phyloP scores from a whole-genome alignment of 2,329 filamentous ascomycete species.

The Chlorencoelia australis region DNA sequence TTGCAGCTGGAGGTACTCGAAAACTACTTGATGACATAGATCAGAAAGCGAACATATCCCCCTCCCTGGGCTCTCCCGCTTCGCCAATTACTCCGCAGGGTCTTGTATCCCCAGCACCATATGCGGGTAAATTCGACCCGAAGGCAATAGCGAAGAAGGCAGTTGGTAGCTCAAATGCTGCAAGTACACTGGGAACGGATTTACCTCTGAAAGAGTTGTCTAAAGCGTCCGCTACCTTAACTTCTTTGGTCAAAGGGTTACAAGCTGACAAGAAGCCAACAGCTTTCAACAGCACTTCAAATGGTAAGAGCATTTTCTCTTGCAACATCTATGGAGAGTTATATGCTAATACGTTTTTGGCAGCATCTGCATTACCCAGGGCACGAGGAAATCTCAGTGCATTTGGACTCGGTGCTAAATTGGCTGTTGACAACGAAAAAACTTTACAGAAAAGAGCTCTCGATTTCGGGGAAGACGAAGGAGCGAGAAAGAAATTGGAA shows the following conservation, averaged over 20 bases:
- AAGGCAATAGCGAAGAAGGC: conserved; percentile 79
- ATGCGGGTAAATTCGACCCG: conserved; percentile 75
- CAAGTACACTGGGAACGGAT: conserved; percentile 46
- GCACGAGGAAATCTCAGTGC: conserved; percentile 66
- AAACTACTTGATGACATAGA: conserved; percentile 66
- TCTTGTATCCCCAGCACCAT: conserved; percentile 45
- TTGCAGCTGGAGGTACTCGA: conserved; percentile 52
- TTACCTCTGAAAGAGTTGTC: conserved; percentile 37
- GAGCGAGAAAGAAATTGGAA: conserved; percentile 76
- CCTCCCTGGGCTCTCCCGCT: conserved; percentile 38
- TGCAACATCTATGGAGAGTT: not conserved
- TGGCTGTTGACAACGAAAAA: conserved; percentile 55
- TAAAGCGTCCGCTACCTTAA: conserved; percentile 34
- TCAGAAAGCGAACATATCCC: conserved; percentile 46
- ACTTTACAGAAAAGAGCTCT: conserved; percentile 61
- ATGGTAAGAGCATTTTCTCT: conserved; percentile 23
- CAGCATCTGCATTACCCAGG: conserved; percentile 48
- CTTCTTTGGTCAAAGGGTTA: conserved; percentile 30
- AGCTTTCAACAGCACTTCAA: conserved; percentile 30
- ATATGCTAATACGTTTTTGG: conserved; percentile 12
- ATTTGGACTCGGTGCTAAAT: conserved; percentile 70
- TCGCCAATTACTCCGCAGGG: conserved; percentile 38
- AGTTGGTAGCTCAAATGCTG: conserved; percentile 45
- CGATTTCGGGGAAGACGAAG: conserved; percentile 82
- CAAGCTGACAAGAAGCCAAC: conserved; percentile 35